A percentile compares a stretch with the other conserved stretches of the same genome.
Evolutionary conservation across 805 yeast species (phyloP).

Genomic region (Maudiozyma barnettii): DNA sequence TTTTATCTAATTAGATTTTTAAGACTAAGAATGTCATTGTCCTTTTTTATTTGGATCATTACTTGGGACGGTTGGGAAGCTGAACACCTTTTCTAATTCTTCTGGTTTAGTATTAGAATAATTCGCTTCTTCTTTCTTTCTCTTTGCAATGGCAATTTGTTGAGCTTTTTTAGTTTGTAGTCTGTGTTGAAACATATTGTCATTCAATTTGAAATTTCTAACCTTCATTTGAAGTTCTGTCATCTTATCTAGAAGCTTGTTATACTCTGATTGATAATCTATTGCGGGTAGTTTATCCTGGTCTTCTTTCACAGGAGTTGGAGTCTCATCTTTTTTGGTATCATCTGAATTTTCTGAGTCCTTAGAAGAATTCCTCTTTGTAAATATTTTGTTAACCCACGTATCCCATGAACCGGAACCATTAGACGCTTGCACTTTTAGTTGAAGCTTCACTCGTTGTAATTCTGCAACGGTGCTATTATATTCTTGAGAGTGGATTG

Average conservation of each 20-base stretch:
- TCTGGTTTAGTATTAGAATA: constrained; percentile 26
- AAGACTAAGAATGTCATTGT: too few species aligned
- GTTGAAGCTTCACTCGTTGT: constrained; percentile 12
- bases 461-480: constrained; percentile 9
- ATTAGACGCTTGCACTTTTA: constrained; percentile 5
- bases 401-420: constrained; percentile 24
- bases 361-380: constrained; percentile 7
- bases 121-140: constrained; percentile 16
- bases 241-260: constrained; percentile 13
- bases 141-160: constrained; percentile 5
- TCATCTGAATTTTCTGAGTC: background rate
- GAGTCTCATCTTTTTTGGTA: background rate
- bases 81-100: constrained; percentile 13
- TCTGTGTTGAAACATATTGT: constrained; percentile 18
- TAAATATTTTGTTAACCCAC: constrained; percentile 25
- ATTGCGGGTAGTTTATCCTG: background rate
- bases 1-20: too few species aligned
- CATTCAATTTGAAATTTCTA: constrained; percentile 15
- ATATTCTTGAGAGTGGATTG: constrained; percentile 20
- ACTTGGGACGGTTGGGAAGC: constrained; percentile 23
- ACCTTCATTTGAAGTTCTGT: constrained; percentile 12
- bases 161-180: constrained; percentile 11
- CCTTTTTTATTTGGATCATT: background rate
- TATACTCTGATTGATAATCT: constrained; percentile 11
- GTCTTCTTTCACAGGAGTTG: background rate